These are phyloP conservation scores for Lobulomyces angularis DNA, from an alignment of 192 early-diverging fungal genomes.

Conservation along the genomic window DNA sequence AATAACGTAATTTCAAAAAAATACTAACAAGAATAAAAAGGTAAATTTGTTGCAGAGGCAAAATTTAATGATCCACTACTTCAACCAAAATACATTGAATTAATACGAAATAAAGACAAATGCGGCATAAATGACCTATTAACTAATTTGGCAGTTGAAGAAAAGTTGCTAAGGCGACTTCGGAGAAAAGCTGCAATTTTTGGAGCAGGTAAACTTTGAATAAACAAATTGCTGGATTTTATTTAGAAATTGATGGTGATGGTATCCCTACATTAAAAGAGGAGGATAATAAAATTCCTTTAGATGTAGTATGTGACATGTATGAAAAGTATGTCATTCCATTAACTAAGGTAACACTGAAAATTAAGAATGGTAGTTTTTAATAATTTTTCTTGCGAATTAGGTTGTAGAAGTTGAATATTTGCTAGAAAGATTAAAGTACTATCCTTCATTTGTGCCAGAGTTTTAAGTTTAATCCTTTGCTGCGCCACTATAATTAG, in stretches of 20 bases:
- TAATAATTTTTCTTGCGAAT: no score
- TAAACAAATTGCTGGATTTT: slow-evolving; percentile 8
- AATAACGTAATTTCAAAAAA: slow-evolving; percentile 2
- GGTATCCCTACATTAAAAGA: slow-evolving; percentile 7
- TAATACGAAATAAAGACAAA: slow-evolving; percentile 61
- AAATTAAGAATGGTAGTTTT: no score
- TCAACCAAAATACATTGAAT: slow-evolving; percentile 63
- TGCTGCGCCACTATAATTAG: no score
- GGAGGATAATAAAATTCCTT: slow-evolving; percentile 45
- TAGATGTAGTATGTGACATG: slow-evolving; percentile 73
- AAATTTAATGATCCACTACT: slow-evolving; percentile 75
- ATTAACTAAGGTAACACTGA: no score
- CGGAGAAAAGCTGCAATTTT: slow-evolving; percentile 84
- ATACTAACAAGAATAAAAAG: slow-evolving; percentile 17
- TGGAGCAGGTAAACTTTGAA: slow-evolving; percentile 41
- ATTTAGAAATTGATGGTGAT: slow-evolving; percentile 10
- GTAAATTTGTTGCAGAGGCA: slow-evolving; percentile 93
- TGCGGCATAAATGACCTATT: slow-evolving; percentile 71
- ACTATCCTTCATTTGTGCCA: no score
- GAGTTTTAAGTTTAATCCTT: no score
- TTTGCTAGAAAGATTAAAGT: no score
- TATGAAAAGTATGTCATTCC: slow-evolving; percentile 96
- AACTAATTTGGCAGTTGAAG: slow-evolving; percentile 81
- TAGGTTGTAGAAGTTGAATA: no score
- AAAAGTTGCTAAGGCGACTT: slow-evolving; percentile 64